Evolutionary conservation across 495 filamentous ascomycete genomes (phyloP), one percentile per base, ranked within the genome.

Genomic region (Amniculicola lignicola): DNA sequence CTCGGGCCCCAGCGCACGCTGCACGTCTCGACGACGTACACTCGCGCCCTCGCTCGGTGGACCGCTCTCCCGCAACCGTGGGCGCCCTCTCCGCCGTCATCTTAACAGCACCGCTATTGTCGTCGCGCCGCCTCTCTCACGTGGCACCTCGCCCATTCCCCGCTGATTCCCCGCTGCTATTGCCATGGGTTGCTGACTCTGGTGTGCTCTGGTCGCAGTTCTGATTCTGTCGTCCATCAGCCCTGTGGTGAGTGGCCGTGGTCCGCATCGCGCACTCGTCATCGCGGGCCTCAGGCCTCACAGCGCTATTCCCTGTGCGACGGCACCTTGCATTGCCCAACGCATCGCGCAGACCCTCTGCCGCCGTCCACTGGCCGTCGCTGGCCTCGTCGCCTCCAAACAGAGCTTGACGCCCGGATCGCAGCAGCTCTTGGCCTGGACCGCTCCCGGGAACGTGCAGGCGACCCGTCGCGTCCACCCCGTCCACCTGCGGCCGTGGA

Each of bases 381-480:
- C 54, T 57, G 31, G 54, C 24, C 36, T 45, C 54, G 39, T 25
- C 28, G 19, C 14, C 22, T 23, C 46, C 56, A 42, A 54, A 49
- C 42, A 54, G 43, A 48, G 39, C 33, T 49, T 35, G 38, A 38
- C 48, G 29, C 55, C 48, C 47, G 55, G 47, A 52, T 49, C 45
- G 10, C 39, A 24, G 10, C 19, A 19, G 54, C 29, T 24, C 45
- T 60, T 54, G 35, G 49, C 57, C 36, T 27, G 57, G 57, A 37
- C 23, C 57, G 31, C 28, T 28, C 22, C 41, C 57, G 57, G 57
- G 57, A 51, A 46, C 58, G 51, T 56, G 58, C 58, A 38, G 47
- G 29, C 16, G 16, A 25, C 54, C 43, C 28, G 38, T 55, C 58
- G 45, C 51, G 43, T 56, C 51, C 21, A 46, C 37, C n/a, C n/a